Conservation (phyloP, 2,329 filamentous ascomycete genomes). For the Neonectria magnoliae region DNA sequence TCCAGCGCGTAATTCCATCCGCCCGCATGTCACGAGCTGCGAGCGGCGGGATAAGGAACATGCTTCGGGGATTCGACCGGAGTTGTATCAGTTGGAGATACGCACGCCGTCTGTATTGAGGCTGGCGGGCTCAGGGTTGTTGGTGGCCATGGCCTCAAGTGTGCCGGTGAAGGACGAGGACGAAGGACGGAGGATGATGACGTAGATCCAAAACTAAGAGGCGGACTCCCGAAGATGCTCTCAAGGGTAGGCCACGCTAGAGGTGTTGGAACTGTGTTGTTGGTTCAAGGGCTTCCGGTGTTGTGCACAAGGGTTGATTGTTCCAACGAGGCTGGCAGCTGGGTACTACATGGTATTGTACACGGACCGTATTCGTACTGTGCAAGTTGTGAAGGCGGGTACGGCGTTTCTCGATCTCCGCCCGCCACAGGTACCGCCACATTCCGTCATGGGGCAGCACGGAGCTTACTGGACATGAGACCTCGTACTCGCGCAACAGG, state of each 20-base stretch:
- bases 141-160: slow-evolving; percentile 49
- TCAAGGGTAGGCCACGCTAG: not conserved
- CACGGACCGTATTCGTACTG: slow-evolving; percentile 20
- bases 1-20: not conserved
- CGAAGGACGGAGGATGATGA: not conserved
- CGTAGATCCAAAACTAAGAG: not conserved
- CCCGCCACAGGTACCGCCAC: slow-evolving; percentile 27
- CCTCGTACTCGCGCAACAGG: slow-evolving; percentile 1
- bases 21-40: slow-evolving; percentile 15
- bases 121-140: slow-evolving; percentile 48
- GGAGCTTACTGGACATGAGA: not conserved
- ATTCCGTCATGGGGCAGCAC: slow-evolving; percentile 34
- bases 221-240: not conserved
- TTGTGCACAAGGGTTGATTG: slow-evolving; percentile 1
- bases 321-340: not conserved
- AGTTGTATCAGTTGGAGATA: slow-evolving; percentile 1
- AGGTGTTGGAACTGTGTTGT: slow-evolving; percentile 12
- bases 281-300: slow-evolving; percentile 7
- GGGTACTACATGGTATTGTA: not conserved
- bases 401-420: slow-evolving; percentile 37
- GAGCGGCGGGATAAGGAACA: not conserved
- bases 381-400: slow-evolving; percentile 14
- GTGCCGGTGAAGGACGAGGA: slow-evolving; percentile 1
- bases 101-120: slow-evolving; percentile 50
- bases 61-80: not conserved